Base-by-base conservation (phyloP, 345 rosid species). In the Bruguiera sexangula region DNA sequence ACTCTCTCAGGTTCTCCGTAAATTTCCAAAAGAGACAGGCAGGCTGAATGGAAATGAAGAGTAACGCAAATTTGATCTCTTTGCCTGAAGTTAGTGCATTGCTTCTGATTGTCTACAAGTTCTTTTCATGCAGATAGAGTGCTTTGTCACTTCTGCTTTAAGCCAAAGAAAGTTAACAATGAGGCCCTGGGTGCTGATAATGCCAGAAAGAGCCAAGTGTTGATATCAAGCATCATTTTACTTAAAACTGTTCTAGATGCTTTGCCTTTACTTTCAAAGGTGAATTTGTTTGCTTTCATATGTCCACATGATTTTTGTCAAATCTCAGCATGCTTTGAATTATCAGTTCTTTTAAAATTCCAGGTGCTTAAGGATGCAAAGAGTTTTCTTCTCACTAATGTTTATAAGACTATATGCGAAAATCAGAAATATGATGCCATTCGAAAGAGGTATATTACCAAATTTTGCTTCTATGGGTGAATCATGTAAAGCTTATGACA, bases 81-180 rank as follows among this genome's bases (percentile, higher is more conserved):
- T 11, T 55, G 69, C 62, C 56, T 67, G 69, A 65, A 71, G 63
- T 69, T 58, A 19, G 8, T 55, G 57, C 61, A 66, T 67, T 48
- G 61, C 37, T 74, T 73, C 31, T 60, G 60, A 73, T 70, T 43
- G 31, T 69, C 55, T 70, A 51, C 75, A 59, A 52, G 39, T 61
- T 64, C 70, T 53, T 79, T 67, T 75, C 53, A 63, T 71, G 67
- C 89, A 94, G 98, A 94, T 81, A 84, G 96, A 69, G 93, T 94
- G 43, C 97, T 91, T 65, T 94, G 98, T 82, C 92, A 94, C 78
- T 94, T 94, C 88, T 94, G 98, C 91, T 94, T 88, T 82, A 94
- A 89, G 90, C 88, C 85, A 52, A 91, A 84, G 82, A 94, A 84
- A 82, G 88, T 94, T 69, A 82, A 91, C 15, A 86, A 81, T 62